Evolutionary conservation across 176 grass and related monocot genomes (phyloP).

Genomic region (Cocos nucifera): DNA sequence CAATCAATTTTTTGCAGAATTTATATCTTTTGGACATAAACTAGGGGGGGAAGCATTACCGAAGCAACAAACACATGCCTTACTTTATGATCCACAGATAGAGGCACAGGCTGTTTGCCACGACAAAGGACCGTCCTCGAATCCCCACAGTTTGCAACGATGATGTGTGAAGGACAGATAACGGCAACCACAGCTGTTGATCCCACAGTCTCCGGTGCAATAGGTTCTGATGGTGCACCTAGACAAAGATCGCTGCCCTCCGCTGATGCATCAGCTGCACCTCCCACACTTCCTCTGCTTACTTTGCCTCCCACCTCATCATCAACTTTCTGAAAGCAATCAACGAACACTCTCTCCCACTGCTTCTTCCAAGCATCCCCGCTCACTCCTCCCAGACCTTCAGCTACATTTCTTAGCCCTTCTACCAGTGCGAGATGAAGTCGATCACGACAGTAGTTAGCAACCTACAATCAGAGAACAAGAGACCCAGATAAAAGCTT

Average conservation of each 20-base stretch:
- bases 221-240: conserved; percentile 17
- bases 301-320: conserved; percentile 43
- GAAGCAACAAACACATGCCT: background rate
- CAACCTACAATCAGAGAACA: conserved; percentile 32
- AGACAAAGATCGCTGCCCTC: background rate
- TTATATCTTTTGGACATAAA: too few relatives aligned
- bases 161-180: conserved; percentile 55
- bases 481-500: too few relatives aligned
- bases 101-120: conserved; percentile 49
- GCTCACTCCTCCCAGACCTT: background rate
- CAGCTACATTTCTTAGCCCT: conserved; percentile 33
- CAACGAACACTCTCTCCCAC: conserved; percentile 58
- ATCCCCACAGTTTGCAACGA: conserved; percentile 85
- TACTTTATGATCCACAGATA: conserved; percentile 89
- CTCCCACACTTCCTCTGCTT: conserved; percentile 9
- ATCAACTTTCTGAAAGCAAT: conserved; percentile 56
- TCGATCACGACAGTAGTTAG: conserved; percentile 50
- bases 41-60: too few relatives aligned
- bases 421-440: conserved; percentile 38
- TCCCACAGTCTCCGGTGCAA: conserved; percentile 75
- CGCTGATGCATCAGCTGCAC: background rate
- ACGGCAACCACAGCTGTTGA: conserved; percentile 66
- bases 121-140: conserved; percentile 79
- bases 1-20: background rate
- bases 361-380: conserved; percentile 32